Evolutionary conservation across 345 rosid genomes (phyloP).

Genomic region (Rhodomyrtus tomentosa): DNA sequence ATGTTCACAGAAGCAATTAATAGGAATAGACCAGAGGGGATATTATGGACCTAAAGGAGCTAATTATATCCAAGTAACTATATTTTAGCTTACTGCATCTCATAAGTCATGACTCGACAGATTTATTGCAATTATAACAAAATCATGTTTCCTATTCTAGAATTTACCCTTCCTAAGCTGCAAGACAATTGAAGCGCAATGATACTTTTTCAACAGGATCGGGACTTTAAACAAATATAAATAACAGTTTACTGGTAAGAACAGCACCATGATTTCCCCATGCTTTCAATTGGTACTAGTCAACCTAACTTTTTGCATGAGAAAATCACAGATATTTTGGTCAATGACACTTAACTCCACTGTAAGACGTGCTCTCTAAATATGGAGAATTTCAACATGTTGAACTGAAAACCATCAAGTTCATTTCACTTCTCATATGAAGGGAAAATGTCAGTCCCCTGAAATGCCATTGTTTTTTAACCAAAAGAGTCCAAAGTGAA

Average conservation of each 20-base stretch:
- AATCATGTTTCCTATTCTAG: not conserved
- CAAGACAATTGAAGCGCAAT: not conserved
- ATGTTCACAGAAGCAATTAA: not conserved
- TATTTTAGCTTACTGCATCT: not conserved
- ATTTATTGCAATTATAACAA: not conserved
- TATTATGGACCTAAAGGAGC: not conserved
- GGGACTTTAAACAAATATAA: not conserved
- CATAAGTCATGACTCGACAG: not conserved
- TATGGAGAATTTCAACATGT: not conserved
- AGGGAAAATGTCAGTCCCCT: not conserved
- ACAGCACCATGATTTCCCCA: not conserved
- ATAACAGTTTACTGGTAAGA: not conserved
- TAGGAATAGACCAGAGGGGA: not conserved
- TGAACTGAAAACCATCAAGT: not conserved
- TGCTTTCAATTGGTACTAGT: not conserved
- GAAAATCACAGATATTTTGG: not conserved
- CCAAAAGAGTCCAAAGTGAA: not conserved
- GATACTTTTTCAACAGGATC: not conserved
- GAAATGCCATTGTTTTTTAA: not conserved
- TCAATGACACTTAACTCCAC: not conserved
- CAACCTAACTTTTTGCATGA: not conserved
- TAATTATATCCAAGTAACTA: not conserved
- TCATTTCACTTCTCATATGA: not conserved
- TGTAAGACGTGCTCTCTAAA: not conserved
- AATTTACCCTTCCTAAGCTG: not conserved